Evolutionary conservation across 2,329 filamentous ascomycete species (phyloP), one percentile per base, ranked within the genome.

Genomic region (Monosporascus sp.): DNA sequence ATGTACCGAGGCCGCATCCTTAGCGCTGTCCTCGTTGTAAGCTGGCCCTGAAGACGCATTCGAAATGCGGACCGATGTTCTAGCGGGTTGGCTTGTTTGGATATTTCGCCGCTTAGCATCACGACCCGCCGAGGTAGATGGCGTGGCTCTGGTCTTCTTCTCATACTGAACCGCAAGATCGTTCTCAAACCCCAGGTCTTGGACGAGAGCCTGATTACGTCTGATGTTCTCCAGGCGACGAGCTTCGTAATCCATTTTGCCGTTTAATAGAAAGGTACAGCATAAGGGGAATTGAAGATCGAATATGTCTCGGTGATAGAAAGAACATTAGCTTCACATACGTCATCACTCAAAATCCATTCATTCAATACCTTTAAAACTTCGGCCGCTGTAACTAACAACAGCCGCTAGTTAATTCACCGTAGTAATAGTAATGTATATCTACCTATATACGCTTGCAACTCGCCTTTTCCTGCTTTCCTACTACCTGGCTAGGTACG

Each of bases 11-110:
- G 52, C 25, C 25, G 18, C 18, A 11, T 54, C 45, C 2, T 49
- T 46, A 24, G 60, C 47, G 17, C 42, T 57, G 25, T 73, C 70
- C 42, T 76, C 72, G 25, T 65, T 67, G 57, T 77, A 73, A 22
- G 49, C 57, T 8, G 69, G 68, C n/a, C 64, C 65, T 1, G 52
- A 50, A 2, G 65, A 60, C 1, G 68, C 67, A 6, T 68, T 68
- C 20, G 77, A 74, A 37, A 81, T 72, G 15, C 78, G 72, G 18
- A 76, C 72, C 22, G 78, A 81, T 5, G 69, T 64, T 39, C 77
- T 68, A 2, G 73, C 71, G 0, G 75, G 74, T 27, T 60, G 64
- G 39, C 47, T 44, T 5, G 53, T 63, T 36, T 57, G 72, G 11
- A 62, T 50, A 56, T 71, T 76, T 25, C 71, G 70, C 46, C 71